phyloP scores from a whole-genome alignment of 2,329 filamentous ascomycete species.

The Trichophyton rubrum region DNA sequence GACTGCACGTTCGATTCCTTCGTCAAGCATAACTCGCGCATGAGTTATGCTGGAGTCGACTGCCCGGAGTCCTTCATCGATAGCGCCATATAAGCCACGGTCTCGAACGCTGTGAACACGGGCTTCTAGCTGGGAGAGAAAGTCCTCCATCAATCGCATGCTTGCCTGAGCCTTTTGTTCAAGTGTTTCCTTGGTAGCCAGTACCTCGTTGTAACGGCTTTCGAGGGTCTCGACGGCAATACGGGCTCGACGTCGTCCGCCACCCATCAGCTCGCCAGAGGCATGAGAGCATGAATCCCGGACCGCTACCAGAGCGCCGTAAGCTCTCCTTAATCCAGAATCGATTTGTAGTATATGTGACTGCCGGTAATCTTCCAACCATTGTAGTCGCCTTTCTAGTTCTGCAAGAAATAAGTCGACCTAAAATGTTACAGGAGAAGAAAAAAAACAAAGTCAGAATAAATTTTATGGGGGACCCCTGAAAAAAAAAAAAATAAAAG shows the following conservation, averaged over 20 bases:
- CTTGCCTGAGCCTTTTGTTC: slow-evolving; percentile 86
- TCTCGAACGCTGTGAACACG: slow-evolving; percentile 69
- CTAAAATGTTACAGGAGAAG: slow-evolving; percentile 13
- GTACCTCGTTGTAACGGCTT: slow-evolving; percentile 69
- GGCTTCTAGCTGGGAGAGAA: slow-evolving; percentile 73
- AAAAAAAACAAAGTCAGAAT: background rate
- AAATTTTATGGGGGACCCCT: background rate
- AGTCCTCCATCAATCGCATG: slow-evolving; percentile 71
- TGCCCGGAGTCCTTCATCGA: slow-evolving; percentile 66
- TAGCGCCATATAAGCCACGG: slow-evolving; percentile 61
- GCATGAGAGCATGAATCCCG: slow-evolving; percentile 79
- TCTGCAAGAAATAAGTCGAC: slow-evolving; percentile 53
- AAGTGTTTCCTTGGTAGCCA: slow-evolving; percentile 72
- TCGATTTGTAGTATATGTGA: slow-evolving; percentile 70
- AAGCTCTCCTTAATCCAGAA: slow-evolving; percentile 69
- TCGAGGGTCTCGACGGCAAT: slow-evolving; percentile 91
- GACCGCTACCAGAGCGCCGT: slow-evolving; percentile 73
- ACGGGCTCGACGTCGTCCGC: slow-evolving; percentile 68
- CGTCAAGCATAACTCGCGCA: slow-evolving; percentile 64
- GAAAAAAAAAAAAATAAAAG: background rate
- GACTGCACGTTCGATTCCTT: slow-evolving; percentile 68
- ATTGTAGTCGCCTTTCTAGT: slow-evolving; percentile 73
- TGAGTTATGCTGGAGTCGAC: slow-evolving; percentile 67
- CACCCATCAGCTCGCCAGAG: slow-evolving; percentile 79
- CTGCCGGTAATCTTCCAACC: slow-evolving; percentile 78